These are phyloP conservation scores for Phytophthora hybrid DNA, from an alignment of 352 stramenopile genomes.

Conservation along the genomic window DNA sequence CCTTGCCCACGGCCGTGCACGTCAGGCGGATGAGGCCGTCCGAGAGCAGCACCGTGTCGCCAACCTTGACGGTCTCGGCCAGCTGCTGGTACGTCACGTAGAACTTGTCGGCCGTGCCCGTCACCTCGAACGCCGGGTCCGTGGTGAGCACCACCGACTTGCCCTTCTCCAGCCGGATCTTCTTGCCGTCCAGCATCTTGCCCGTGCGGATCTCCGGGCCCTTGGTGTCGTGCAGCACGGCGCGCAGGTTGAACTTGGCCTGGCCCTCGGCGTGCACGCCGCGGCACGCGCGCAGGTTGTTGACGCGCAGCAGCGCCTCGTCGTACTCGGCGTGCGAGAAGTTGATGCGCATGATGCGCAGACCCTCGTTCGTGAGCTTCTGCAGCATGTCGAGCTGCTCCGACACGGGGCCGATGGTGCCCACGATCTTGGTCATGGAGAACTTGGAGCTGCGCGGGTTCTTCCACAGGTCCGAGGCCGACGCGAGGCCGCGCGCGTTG, in stretches of 20 bases:
- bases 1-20: constrained; percentile 69
- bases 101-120: constrained; percentile 89
- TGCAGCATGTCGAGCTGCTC: constrained; percentile 81
- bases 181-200: constrained; percentile 89
- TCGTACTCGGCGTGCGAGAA: constrained; percentile 95
- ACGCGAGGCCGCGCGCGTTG: constrained; percentile 34
- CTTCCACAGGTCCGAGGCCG: constrained; percentile 62
- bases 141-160: constrained; percentile 91
- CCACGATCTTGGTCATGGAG: constrained; percentile 94
- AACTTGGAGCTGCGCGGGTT: constrained; percentile 87
- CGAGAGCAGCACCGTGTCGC: constrained; percentile 90
- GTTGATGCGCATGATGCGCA: constrained; percentile 96
- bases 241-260: constrained; percentile 91
- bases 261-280: constrained; percentile 77
- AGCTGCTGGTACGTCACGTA: constrained; percentile 95
- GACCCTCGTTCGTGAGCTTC: constrained; percentile 85
- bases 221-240: constrained; percentile 95
- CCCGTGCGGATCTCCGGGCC: constrained; percentile 95
- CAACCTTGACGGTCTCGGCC: constrained; percentile 81
- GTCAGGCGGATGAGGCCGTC: constrained; percentile 94
- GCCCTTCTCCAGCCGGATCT: constrained; percentile 85
- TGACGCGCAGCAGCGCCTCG: constrained; percentile 80
- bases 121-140: constrained; percentile 74
- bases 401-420: constrained; percentile 92
- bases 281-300: constrained; percentile 78